Evolutionary conservation across 2,329 filamentous ascomycete species (phyloP).

Genomic region (Colletotrichum siamense): DNA sequence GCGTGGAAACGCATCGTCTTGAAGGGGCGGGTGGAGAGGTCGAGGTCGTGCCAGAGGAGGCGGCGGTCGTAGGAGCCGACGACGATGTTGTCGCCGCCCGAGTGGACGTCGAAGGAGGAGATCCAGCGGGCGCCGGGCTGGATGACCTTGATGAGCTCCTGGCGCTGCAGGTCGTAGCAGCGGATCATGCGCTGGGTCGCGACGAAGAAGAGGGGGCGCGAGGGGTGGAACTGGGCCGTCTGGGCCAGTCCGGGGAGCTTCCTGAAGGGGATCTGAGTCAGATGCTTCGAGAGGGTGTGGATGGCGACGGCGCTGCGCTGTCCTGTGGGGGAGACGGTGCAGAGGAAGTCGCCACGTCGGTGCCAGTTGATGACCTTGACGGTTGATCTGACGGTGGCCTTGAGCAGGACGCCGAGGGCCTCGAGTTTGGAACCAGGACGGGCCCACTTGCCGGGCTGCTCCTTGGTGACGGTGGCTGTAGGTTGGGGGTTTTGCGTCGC

Average conservation of each 20-base stretch:
- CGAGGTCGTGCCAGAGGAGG: constrained; percentile 95
- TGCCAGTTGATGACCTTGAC: constrained; percentile 95
- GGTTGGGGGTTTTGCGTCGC: constrained; percentile 71
- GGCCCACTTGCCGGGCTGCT: constrained; percentile 81
- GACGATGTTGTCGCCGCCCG: constrained; percentile 91
- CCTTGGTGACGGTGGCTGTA: constrained; percentile 67
- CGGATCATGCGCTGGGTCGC: constrained; percentile 93
- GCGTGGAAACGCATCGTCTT: constrained; percentile 96
- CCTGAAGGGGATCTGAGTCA: constrained; percentile 94
- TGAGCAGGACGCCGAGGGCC: constrained; percentile 79
- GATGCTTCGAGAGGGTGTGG: constrained; percentile 92
- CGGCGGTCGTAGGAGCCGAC: constrained; percentile 94
- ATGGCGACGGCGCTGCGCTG: constrained; percentile 85
- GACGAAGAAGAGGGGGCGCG: constrained; percentile 91
- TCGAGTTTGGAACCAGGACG: constrained; percentile 77
- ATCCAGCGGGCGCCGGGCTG: constrained; percentile 95
- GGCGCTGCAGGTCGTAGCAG: constrained; percentile 89
- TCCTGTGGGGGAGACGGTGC: constrained; percentile 84
- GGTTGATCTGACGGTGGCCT: constrained; percentile 78
- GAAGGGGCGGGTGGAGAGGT: constrained; percentile 88
- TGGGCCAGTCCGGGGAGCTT: constrained; percentile 77
- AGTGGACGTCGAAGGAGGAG: constrained; percentile 90
- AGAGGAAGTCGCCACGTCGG: constrained; percentile 90
- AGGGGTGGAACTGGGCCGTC: constrained; percentile 92
- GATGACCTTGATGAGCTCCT: constrained; percentile 90